Evolutionary conservation across 1,284 basidiomycete species (phyloP).

Genomic region (Puccinia triticina): DNA sequence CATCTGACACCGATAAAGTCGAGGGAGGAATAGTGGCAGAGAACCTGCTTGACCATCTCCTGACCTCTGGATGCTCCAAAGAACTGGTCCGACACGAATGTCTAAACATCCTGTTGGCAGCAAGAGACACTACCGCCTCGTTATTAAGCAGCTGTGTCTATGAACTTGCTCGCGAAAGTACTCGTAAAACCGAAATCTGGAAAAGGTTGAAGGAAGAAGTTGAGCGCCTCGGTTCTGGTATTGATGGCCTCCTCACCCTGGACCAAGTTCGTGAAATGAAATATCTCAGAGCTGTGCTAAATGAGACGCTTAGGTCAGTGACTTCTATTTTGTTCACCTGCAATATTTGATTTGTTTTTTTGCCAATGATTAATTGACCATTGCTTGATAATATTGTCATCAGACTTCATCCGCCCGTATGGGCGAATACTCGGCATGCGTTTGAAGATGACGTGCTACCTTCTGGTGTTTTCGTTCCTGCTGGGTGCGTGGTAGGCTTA

Average conservation of each 20-base stretch:
- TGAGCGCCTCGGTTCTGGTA: slow-evolving; percentile 64
- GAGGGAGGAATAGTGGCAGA: slow-evolving; percentile 7
- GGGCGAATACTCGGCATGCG: slow-evolving; percentile 68
- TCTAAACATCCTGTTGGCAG: slow-evolving; percentile 72
- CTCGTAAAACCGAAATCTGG: slow-evolving; percentile 66
- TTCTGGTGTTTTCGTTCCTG: slow-evolving; percentile 54
- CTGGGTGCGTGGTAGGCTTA: slow-evolving; percentile 24
- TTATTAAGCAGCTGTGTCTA: slow-evolving; percentile 70
- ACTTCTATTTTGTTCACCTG: neutral
- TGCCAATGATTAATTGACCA: neutral
- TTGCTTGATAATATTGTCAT: neutral
- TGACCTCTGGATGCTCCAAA: slow-evolving; percentile 36
- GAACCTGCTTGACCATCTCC: slow-evolving; percentile 45
- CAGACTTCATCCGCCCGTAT: slow-evolving; percentile 72
- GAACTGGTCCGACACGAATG: slow-evolving; percentile 70
- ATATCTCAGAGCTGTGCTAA: slow-evolving; percentile 71
- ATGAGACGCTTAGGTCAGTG: slow-evolving; percentile 66
- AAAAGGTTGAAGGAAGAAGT: slow-evolving; percentile 66
- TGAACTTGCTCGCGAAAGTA: slow-evolving; percentile 69
- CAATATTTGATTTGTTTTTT: neutral
- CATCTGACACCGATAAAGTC: neutral
- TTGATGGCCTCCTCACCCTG: slow-evolving; percentile 59
- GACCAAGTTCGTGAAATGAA: slow-evolving; percentile 36
- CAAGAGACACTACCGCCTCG: slow-evolving; percentile 70
- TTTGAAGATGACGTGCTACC: slow-evolving; percentile 59